phyloP scores from a whole-genome alignment of 192 early-diverging fungal genomes.

The Coemansia sp. region DNA sequence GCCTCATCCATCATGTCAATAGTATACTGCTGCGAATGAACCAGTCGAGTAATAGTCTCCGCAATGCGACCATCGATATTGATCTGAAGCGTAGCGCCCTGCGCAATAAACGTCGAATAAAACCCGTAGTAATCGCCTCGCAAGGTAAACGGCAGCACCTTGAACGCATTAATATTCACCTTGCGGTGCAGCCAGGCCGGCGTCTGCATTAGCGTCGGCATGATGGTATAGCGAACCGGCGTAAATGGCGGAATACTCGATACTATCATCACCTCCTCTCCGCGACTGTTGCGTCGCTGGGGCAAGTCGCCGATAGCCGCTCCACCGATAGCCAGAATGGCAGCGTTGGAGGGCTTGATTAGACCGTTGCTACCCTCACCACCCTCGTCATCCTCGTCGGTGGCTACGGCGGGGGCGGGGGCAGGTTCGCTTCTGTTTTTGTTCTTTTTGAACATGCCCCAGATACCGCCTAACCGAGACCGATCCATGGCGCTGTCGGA shows the following conservation, averaged over 20 bases:
- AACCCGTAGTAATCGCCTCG: constrained; percentile 56
- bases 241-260: constrained; percentile 53
- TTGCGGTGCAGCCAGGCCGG: constrained; percentile 46
- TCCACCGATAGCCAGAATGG: constrained; percentile 40
- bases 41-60: constrained; percentile 42
- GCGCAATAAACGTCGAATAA: constrained; percentile 54
- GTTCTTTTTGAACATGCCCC: constrained; percentile 16
- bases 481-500: background rate
- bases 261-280: constrained; percentile 52
- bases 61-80: constrained; percentile 52
- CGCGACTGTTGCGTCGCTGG: constrained; percentile 48
- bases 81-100: constrained; percentile 51
- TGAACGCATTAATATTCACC: constrained; percentile 49
- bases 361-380: constrained; percentile 1
- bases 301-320: constrained; percentile 51
- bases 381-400: background rate
- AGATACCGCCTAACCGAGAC: constrained; percentile 15
- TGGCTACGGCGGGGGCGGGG: background rate
- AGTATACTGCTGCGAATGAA: constrained; percentile 52
- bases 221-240: constrained; percentile 45
- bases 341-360: constrained; percentile 34
- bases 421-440: background rate
- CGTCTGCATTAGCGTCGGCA: constrained; percentile 49
- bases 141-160: constrained; percentile 51
- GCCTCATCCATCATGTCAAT: constrained; percentile 59